These are phyloP conservation scores for Zygoascus flipseniorum DNA, from an alignment of 805 yeast genomes.

Conservation along the genomic window DNA sequence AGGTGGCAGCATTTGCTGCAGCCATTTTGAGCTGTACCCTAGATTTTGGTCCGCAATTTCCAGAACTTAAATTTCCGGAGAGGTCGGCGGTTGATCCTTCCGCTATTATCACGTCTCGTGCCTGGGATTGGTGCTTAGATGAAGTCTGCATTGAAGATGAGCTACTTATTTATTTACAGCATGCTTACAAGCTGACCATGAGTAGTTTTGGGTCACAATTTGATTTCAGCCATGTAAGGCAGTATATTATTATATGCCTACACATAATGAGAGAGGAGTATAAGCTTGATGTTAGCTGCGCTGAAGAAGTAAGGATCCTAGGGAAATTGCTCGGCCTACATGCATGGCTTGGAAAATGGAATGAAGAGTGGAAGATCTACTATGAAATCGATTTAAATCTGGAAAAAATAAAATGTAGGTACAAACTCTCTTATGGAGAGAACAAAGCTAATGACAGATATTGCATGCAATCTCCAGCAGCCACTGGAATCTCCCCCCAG, in stretches of 20 bases:
- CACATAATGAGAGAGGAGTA: conserved; percentile 75
- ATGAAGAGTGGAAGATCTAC: conserved; percentile 44
- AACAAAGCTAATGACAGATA: neutral
- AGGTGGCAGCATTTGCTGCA: conserved; percentile 53
- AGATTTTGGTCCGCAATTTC: conserved; percentile 3
- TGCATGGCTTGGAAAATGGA: conserved; percentile 68
- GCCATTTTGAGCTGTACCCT: conserved; percentile 15
- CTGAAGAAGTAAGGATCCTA: conserved; percentile 32
- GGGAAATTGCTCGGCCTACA: conserved; percentile 53
- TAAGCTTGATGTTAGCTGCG: conserved; percentile 44
- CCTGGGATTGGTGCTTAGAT: conserved; percentile 5
- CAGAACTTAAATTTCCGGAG: neutral
- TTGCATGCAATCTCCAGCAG: conserved; percentile 20
- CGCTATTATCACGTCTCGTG: neutral
- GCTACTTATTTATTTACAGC: neutral
- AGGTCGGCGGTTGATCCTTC: neutral
- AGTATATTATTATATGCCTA: conserved; percentile 54
- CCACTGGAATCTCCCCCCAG: conserved; percentile 53
- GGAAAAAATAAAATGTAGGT: conserved; percentile 21
- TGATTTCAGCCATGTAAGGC: conserved; percentile 27
- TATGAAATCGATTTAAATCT: conserved; percentile 30
- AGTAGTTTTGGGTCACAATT: conserved; percentile 16
- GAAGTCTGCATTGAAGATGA: neutral
- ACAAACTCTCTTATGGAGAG: neutral
- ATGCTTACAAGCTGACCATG: neutral